Base-by-base conservation (phyloP, 179 eudicot genomes). In the Beta lomatogona region DNA sequence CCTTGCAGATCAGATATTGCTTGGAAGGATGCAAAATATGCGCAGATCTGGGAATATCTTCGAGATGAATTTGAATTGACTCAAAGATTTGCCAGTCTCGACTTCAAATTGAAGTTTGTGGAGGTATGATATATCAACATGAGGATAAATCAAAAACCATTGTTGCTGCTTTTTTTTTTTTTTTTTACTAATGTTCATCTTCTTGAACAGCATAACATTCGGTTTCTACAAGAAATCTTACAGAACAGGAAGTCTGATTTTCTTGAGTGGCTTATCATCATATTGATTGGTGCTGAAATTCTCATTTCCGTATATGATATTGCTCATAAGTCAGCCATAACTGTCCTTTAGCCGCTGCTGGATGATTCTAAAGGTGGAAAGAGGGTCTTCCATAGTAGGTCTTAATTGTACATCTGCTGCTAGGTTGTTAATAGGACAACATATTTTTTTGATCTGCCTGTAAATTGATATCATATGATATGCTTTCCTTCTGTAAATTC, bases 1-100 rank as follows among this genome's bases (percentile, higher is more conserved):
- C 15, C 53, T 72, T 81, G 45, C 92, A 95, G 98, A 82, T 95
- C 97, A 57, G 98, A 95, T 87, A 95, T 95, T 83, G 99, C 99
- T 63, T 95, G 99, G 98, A 95, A 94, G 87, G 92, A 95, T 87
- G 98, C 99, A 10, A 95, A 95, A 81, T 95, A 95, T 85, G 99
- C 98, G 81, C 96, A 95, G 87, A 95, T 95, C 31, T 95, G 98
- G 99, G 99, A 95, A 82, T 95, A 94, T 85, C 96, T 95, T 21
- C 90, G 98, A 65, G 97, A 92, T 84, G 99, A 95, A 85, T 95
- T 94, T 70, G 99, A 95, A 84, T 81, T 95, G 81, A 95, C 98
- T 73, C 99, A 95, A 73, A 92, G 99, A 95, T 95, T 95, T 84
- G 96, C 96, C 50, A 91, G 96, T 84, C 98, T 95, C 76, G 99